Evolutionary conservation across 2,329 filamentous ascomycete genomes (phyloP), one percentile per base, ranked within the genome.

Genomic region (Bisporella sp.): DNA sequence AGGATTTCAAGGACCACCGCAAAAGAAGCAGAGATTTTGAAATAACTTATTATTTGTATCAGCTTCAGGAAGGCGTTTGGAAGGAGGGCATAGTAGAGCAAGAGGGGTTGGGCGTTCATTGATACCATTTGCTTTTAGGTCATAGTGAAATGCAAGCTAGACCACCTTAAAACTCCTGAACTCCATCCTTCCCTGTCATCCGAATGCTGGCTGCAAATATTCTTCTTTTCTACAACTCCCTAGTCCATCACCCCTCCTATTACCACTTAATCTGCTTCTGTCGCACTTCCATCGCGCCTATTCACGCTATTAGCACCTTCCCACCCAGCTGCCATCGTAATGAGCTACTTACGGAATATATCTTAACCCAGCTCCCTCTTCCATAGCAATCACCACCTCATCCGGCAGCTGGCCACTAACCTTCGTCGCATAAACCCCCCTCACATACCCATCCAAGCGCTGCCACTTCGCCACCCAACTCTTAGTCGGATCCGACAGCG

Each of bases 381-480:
- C 78, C 51, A 86, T 70, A 42, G 74, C 71, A 28, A 74, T 71
- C 43, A 79, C 71, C 40, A 86, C 74, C 54, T 87, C 83, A 57
- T 85, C 82, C 5, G 83, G 82, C 52, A 86, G 69, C 65, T 88
- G 82, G 13, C 93, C 93, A 32, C 87, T 89, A 29, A 99, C 93
- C 73, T 97, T 96, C 50, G 90, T 87, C 13, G 93, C 93, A 71
- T 99, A 99, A 51, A 95, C 84, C 48, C 93, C 93, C 12, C 82
- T 80, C 47, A 93, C 85, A 68, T 95, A 97, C 49, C 81, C 82
- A 66, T 96, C 89, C 53, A 99, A 72, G 6, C 93, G 81, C 75
- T 97, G 90, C 86, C 91, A 97, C 66, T 89, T 88, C n/a, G 92
- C 91, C 45, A 97, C 89, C 93, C 93, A 99, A 63, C 88, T 95